These are phyloP conservation scores for Vitis hybrid DNA, from an alignment of 177 flowering plant species.

Conservation along the genomic window DNA sequence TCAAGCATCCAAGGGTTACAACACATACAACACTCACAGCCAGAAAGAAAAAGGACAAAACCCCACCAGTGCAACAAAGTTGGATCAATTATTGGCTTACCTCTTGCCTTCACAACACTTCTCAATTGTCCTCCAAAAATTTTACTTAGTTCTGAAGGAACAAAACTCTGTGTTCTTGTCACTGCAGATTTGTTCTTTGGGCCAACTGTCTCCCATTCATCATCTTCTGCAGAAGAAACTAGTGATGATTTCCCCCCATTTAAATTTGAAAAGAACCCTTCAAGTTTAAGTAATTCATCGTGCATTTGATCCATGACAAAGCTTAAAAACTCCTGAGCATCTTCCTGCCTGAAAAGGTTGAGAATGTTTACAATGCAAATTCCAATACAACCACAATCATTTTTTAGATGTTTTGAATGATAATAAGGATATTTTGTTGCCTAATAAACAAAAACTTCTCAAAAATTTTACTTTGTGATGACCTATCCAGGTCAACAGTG, in stretches of 20 bases:
- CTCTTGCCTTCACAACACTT: slow-evolving; percentile 92
- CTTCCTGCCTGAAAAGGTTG: slow-evolving; percentile 70
- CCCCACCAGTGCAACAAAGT: background rate
- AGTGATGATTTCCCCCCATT: slow-evolving; percentile 39
- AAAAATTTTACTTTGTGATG: too few species aligned
- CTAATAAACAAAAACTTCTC: too few species aligned
- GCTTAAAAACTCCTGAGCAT: slow-evolving; percentile 97
- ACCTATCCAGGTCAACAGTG: too few species aligned
- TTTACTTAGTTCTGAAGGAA: slow-evolving; percentile 78
- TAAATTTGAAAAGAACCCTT: slow-evolving; percentile 40
- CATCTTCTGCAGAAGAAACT: slow-evolving; percentile 67
- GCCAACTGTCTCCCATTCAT: slow-evolving; percentile 96
- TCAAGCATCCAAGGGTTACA: too few species aligned
- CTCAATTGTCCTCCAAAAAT: slow-evolving; percentile 89
- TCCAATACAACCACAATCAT: too few species aligned
- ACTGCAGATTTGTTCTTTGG: slow-evolving; percentile 85
- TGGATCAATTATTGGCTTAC: slow-evolving; percentile 26
- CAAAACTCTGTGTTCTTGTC: slow-evolving; percentile 80
- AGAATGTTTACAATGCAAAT: too few species aligned
- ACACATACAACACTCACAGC: background rate
- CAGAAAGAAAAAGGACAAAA: background rate
- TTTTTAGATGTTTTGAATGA: too few species aligned
- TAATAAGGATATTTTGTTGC: too few species aligned
- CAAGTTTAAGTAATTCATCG: slow-evolving; percentile 84
- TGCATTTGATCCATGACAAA: slow-evolving; percentile 93